These are phyloP conservation scores for Athelia sp. DNA, from an alignment of 1,284 basidiomycete species.

Conservation along the genomic window DNA sequence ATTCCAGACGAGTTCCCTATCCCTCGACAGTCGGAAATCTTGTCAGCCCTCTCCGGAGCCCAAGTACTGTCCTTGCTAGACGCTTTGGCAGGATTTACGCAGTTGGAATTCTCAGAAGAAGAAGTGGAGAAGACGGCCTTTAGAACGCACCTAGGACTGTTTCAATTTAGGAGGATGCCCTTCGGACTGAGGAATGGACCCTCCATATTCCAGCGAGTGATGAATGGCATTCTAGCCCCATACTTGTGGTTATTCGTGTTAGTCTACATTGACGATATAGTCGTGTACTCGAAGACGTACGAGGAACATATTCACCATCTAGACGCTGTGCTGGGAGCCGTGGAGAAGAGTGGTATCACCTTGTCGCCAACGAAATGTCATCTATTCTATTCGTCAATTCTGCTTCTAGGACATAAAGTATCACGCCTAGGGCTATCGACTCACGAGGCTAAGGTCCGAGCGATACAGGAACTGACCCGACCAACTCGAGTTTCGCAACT, in stretches of 20 bases:
- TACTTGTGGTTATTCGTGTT: background rate
- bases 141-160: background rate
- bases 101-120: background rate
- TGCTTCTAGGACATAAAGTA: too few species aligned
- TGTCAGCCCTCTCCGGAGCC: too few species aligned
- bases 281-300: background rate
- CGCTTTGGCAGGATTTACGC: background rate
- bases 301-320: background rate
- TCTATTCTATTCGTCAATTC: too few species aligned
- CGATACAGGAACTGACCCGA: too few species aligned
- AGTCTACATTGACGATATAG: background rate
- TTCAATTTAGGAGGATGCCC: background rate
- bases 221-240: background rate
- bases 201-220: too few species aligned
- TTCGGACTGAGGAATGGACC: too few species aligned
- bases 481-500: too few species aligned
- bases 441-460: conserved; percentile 23
- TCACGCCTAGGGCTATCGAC: conserved; percentile 23
- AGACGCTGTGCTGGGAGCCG: background rate
- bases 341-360: background rate
- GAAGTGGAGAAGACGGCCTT: background rate
- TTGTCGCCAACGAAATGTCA: too few species aligned
- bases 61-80: background rate
- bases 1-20: background rate
- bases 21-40: too few species aligned